phyloP scores from a whole-genome alignment of 371 early-diverging fungal species.

The Syncephalastrum contaminatum region DNA sequence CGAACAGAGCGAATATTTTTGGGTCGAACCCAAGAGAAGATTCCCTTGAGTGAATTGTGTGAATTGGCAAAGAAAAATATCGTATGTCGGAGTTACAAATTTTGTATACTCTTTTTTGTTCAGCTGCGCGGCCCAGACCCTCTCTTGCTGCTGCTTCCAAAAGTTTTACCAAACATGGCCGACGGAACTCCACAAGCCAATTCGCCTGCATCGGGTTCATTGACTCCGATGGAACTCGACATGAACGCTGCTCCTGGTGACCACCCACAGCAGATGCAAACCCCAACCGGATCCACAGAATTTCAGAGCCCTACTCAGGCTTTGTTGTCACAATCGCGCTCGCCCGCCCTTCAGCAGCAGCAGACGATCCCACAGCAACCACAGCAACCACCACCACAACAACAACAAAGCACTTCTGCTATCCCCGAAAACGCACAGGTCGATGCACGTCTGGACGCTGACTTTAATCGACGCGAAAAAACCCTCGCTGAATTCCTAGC shows the following conservation, averaged over 20 bases:
- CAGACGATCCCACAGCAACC: neutral
- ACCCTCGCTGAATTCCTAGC: constrained; percentile 82
- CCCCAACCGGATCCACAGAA: constrained; percentile 16
- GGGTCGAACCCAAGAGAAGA: too few relatives aligned
- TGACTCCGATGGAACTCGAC: constrained; percentile 25
- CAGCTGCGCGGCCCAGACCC: too few relatives aligned
- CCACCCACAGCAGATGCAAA: constrained; percentile 15
- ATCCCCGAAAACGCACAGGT: neutral
- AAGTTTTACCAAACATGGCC: constrained; percentile 5
- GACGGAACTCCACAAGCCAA: constrained; percentile 14
- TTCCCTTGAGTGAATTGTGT: too few relatives aligned
- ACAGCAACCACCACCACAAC: constrained; percentile 3
- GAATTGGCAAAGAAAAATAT: too few relatives aligned
- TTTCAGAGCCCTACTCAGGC: constrained; percentile 23
- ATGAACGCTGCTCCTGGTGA: constrained; percentile 16
- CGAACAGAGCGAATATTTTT: too few relatives aligned
- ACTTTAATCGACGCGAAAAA: constrained; percentile 61
- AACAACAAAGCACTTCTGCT: neutral
- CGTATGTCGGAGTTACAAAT: too few relatives aligned
- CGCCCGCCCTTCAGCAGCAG: too few relatives aligned
- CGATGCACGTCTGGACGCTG: constrained; percentile 26
- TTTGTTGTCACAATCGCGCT: neutral
- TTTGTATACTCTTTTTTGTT: too few relatives aligned
- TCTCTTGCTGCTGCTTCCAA: too few relatives aligned
- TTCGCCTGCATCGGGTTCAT: constrained; percentile 20